Percentiles rank a stretch among this genome's conserved stretches.
Conservation (phyloP, 192 early-diverging fungal genomes). For the Chytriomyces sp. region DNA sequence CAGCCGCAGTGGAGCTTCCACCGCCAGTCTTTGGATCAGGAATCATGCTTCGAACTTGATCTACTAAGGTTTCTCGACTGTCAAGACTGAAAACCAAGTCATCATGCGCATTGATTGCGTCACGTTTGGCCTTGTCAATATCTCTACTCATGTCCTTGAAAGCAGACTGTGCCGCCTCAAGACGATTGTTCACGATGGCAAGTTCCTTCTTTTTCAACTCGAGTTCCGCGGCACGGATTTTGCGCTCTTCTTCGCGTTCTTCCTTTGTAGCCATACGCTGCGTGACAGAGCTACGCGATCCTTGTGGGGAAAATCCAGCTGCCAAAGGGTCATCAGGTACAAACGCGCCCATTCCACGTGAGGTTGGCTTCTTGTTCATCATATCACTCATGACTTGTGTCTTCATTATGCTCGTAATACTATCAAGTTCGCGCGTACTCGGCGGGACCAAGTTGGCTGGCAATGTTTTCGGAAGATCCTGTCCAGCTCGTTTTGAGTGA, state of each 20-base stretch:
- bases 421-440: constrained; percentile 78
- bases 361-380: constrained; percentile 39
- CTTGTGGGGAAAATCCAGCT: constrained; percentile 18
- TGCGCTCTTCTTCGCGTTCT: constrained; percentile 38
- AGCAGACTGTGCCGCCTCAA: constrained; percentile 28
- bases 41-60: constrained; percentile 23
- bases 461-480: constrained; percentile 74
- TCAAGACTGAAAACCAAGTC: constrained; percentile 33
- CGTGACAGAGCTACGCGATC: constrained; percentile 10
- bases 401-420: constrained; percentile 61
- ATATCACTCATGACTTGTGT: constrained; percentile 64
- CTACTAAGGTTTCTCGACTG: constrained; percentile 19
- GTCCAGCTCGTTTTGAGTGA: constrained; percentile 82
- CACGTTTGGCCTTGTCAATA: constrained; percentile 29
- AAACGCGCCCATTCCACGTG: background rate
- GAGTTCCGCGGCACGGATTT: constrained; percentile 40
- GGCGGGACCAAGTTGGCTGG: constrained; percentile 87
- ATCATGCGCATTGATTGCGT: constrained; percentile 37
- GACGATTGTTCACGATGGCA: constrained; percentile 38
- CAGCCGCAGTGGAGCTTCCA: background rate
- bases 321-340: constrained; percentile 38
- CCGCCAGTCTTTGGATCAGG: background rate
- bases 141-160: constrained; percentile 32
- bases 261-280: constrained; percentile 27
- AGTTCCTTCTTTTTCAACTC: constrained; percentile 45